A percentile compares a stretch with the other conserved stretches of the same genome.
These are phyloP conservation scores for Casuarina equisetifolia DNA, from an alignment of 306 rosid genomes.

Conservation along the genomic window DNA sequence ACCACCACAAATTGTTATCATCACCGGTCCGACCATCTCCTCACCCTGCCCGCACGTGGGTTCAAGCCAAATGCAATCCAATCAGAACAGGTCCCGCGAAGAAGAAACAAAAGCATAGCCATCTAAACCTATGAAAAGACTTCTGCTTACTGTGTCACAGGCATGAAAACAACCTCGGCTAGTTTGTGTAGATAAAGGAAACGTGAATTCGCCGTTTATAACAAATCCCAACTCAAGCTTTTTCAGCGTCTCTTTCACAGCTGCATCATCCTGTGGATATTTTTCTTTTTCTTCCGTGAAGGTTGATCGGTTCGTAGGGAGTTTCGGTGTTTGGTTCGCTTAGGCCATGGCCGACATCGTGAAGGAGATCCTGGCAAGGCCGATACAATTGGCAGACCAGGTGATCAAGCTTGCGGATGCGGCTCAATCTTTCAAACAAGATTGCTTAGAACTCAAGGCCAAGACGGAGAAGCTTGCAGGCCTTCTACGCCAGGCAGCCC, in stretches of 20 bases:
- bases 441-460: constrained; percentile 63
- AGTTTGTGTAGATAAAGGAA: neutral
- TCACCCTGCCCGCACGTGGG: constrained; percentile 11
- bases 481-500: constrained; percentile 75
- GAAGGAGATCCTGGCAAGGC: constrained; percentile 83
- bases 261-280: neutral
- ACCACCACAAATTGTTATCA: constrained; percentile 4
- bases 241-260: neutral
- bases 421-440: constrained; percentile 55
- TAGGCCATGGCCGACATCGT: constrained; percentile 64
- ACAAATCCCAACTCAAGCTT: neutral
- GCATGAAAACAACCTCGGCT: neutral
- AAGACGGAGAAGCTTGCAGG: constrained; percentile 72
- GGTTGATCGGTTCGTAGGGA: neutral
- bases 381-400: constrained; percentile 80
- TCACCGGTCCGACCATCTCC: constrained; percentile 10
- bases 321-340: constrained; percentile 4
- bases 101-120: neutral
- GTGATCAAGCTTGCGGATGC: constrained; percentile 57
- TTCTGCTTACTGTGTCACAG: neutral
- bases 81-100: neutral
- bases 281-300: neutral
- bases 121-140: neutral
- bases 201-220: neutral
- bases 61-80: neutral